Conservation (phyloP, 768 basidiomycete genomes). For the Boletus huronensis region DNA sequence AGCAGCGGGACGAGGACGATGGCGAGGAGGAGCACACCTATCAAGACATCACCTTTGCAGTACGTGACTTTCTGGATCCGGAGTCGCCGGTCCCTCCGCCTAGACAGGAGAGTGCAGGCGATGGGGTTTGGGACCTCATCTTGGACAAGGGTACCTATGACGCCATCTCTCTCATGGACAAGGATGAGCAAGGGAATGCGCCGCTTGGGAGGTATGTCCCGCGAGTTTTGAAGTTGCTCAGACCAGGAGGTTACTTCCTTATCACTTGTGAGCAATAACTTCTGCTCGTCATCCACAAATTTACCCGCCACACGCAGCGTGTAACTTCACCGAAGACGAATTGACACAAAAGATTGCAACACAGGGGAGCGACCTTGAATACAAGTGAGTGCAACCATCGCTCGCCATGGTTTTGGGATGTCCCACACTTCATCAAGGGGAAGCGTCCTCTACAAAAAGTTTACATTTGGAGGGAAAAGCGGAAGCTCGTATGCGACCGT, state of each 20-base stretch:
- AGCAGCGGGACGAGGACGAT: slow-evolving; percentile 29
- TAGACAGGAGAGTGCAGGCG: slow-evolving; percentile 1
- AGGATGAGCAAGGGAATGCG: slow-evolving; percentile 48
- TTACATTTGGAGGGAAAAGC: slow-evolving; percentile 72
- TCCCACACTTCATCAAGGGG: slow-evolving; percentile 45
- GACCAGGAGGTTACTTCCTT: slow-evolving; percentile 65
- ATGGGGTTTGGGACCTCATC: slow-evolving; percentile 61
- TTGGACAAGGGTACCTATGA: slow-evolving; percentile 90
- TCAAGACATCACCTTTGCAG: slow-evolving; percentile 44
- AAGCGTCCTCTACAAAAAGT: slow-evolving; percentile 66
- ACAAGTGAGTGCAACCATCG: slow-evolving; percentile 49
- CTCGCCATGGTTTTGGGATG: background rate
- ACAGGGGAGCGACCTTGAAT: slow-evolving; percentile 47
- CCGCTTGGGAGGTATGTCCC: slow-evolving; percentile 60
- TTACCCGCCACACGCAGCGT: slow-evolving; percentile 42
- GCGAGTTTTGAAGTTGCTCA: slow-evolving; percentile 54
- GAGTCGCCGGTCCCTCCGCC: slow-evolving; percentile 38
- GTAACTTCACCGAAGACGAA: slow-evolving; percentile 84
- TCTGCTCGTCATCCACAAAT: background rate
- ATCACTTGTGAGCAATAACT: slow-evolving; percentile 66
- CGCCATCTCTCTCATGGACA: slow-evolving; percentile 71
- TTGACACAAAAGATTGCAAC: slow-evolving; percentile 51
- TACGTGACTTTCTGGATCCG: slow-evolving; percentile 63
- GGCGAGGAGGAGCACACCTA: background rate
- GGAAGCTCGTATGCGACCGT: slow-evolving; percentile 70